Conservation (phyloP, 2,329 filamentous ascomycete genomes). For the Pseudogymnoascus sp. region DNA sequence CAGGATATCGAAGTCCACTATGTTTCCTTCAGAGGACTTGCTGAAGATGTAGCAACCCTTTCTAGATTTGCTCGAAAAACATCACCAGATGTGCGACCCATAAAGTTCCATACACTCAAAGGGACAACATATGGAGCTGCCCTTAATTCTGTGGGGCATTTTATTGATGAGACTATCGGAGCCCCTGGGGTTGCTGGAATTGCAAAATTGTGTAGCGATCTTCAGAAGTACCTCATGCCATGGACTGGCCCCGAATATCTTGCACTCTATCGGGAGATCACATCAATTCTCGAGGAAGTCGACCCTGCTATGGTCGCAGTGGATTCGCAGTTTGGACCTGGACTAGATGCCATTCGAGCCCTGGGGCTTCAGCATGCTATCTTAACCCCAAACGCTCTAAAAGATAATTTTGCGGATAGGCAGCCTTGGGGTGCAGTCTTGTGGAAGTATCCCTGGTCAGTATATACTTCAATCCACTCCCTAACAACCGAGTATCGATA, state of each 20-base stretch:
- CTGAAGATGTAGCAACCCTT: conserved; percentile 23
- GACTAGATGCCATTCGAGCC: conserved; percentile 34
- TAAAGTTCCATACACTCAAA: background rate
- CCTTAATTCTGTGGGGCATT: conserved; percentile 11
- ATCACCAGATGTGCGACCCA: background rate
- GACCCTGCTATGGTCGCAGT: conserved; percentile 34
- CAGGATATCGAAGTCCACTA: conserved; percentile 35
- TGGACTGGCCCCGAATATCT: conserved; percentile 35
- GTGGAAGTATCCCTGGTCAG: conserved; percentile 34
- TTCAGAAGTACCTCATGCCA: conserved; percentile 23
- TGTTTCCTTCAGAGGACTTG: conserved; percentile 34
- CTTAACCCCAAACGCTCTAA: conserved; percentile 37
- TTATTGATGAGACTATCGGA: conserved; percentile 7
- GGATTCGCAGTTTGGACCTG: conserved; percentile 37
- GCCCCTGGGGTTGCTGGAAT: conserved; percentile 30
- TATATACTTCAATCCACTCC: conserved; percentile 13
- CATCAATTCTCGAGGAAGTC: conserved; percentile 31
- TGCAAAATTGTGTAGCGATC: conserved; percentile 21
- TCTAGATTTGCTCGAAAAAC: background rate
- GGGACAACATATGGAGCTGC: conserved; percentile 9
- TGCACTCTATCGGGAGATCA: conserved; percentile 31
- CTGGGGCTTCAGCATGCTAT: conserved; percentile 29
- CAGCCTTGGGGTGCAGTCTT: conserved; percentile 31
- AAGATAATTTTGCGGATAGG: conserved; percentile 32
- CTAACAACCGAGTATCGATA: background rate